phyloP scores from a whole-genome alignment of 164 flowering plant species.

The Magnolia kwangsiensis region DNA sequence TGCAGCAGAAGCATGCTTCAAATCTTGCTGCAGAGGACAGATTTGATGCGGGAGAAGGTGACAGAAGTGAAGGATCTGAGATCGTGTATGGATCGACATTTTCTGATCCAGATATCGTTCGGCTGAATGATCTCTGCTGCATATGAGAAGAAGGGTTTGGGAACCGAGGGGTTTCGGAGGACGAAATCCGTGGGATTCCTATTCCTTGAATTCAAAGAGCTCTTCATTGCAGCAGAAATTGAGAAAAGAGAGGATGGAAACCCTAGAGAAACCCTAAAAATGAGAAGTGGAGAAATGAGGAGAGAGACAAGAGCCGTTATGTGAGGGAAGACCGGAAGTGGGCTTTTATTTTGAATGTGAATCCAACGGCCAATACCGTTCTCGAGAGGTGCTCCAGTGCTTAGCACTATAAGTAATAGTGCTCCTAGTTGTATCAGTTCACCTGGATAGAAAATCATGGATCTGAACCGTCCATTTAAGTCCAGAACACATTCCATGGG shows the following conservation, averaged over 20 bases:
- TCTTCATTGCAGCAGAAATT: neutral
- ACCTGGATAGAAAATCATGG: too few relatives aligned
- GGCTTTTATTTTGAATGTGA: neutral
- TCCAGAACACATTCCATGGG: too few relatives aligned
- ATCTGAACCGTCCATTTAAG: too few relatives aligned
- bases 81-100: slow-evolving; percentile 48
- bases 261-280: neutral
- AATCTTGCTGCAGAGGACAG: slow-evolving; percentile 38
- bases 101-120: slow-evolving; percentile 40
- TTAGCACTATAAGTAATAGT: too few relatives aligned
- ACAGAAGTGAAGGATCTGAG: slow-evolving; percentile 21
- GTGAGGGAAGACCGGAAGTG: neutral
- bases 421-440: too few relatives aligned
- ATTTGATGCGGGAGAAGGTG: slow-evolving; percentile 15
- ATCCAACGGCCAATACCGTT: too few relatives aligned
- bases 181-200: slow-evolving; percentile 33
- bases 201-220: slow-evolving; percentile 30
- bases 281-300: neutral
- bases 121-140: slow-evolving; percentile 7
- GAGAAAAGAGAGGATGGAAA: neutral
- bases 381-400: too few relatives aligned
- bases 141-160: slow-evolving; percentile 34
- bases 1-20: slow-evolving; percentile 78
- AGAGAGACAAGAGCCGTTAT: neutral
- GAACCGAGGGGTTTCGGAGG: slow-evolving; percentile 21